Evolutionary conservation across 1,284 basidiomycete genomes (phyloP).

Genomic region (Uromyces viciae-fabae): DNA sequence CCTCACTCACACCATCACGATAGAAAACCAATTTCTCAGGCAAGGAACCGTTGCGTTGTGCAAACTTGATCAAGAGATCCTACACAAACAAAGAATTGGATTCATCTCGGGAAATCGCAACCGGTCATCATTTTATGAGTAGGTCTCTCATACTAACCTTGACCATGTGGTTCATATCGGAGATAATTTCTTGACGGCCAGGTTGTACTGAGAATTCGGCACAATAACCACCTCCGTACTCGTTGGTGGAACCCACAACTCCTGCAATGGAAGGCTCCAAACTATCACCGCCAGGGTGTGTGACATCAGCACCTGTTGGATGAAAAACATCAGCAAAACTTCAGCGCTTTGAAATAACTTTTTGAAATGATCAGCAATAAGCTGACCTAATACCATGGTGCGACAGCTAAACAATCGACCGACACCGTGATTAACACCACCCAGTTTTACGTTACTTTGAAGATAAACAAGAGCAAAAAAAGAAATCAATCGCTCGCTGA

Average conservation of each 20-base stretch:
- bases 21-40: conserved; percentile 57
- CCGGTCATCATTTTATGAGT: background rate
- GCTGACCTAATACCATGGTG: conserved; percentile 42
- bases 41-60: conserved; percentile 52
- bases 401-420: conserved; percentile 23
- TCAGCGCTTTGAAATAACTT: background rate
- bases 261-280: conserved; percentile 59
- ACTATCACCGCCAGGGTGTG: conserved; percentile 35
- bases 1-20: conserved; percentile 59
- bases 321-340: background rate
- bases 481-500: background rate
- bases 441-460: conserved; percentile 37
- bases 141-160: conserved; percentile 38
- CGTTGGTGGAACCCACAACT: conserved; percentile 56
- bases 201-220: conserved; percentile 57
- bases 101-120: background rate
- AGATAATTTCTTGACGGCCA: conserved; percentile 55
- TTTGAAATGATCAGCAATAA: background rate
- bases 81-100: conserved; percentile 23
- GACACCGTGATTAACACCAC: conserved; percentile 38
- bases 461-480: background rate
- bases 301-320: conserved; percentile 38
- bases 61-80: conserved; percentile 51
- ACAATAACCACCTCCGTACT: conserved; percentile 54
- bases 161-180: conserved; percentile 52